A percentile compares a stretch with the other conserved stretches of the same genome.
Conservation (phyloP, 2,329 filamentous ascomycete species). For the Fusarium lateritium region DNA sequence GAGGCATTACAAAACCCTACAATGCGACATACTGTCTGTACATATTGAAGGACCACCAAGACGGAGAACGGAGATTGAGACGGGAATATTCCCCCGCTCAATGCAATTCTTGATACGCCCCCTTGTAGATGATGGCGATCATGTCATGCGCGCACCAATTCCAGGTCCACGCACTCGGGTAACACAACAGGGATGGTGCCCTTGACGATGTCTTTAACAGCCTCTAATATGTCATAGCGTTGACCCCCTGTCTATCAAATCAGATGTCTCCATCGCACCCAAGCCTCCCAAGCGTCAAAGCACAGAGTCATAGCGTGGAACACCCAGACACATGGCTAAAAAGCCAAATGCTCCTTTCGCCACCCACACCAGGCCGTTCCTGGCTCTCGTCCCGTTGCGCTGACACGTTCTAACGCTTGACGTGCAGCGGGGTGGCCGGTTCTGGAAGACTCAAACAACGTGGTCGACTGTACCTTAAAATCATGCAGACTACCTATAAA, state of each 20-base stretch:
- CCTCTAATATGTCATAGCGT: neutral
- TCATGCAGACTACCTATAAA: constrained; percentile 1
- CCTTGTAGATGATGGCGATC: constrained; percentile 8
- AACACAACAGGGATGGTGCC: neutral
- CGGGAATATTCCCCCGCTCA: neutral
- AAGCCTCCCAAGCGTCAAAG: neutral
- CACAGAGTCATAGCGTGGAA: constrained; percentile 1
- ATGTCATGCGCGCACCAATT: neutral
- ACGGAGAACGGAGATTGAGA: neutral
- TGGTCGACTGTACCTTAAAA: neutral
- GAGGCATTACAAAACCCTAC: neutral
- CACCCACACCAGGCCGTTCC: constrained; percentile 9
- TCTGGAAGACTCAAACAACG: neutral
- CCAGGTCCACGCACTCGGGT: constrained; percentile 1
- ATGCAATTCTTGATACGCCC: neutral
- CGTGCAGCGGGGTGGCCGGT: neutral
- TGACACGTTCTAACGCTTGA: constrained; percentile 1
- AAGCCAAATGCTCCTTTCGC: neutral
- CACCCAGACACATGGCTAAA: neutral
- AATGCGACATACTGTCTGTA: too few relatives aligned
- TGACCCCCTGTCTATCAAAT: neutral
- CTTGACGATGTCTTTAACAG: neutral
- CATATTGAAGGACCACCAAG: neutral
- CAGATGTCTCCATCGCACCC: neutral
- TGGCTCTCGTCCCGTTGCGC: neutral